Evolutionary conservation across 2,329 filamentous ascomycete species (phyloP), one percentile per base, ranked within the genome.

Genomic region (Penicillium sp.): DNA sequence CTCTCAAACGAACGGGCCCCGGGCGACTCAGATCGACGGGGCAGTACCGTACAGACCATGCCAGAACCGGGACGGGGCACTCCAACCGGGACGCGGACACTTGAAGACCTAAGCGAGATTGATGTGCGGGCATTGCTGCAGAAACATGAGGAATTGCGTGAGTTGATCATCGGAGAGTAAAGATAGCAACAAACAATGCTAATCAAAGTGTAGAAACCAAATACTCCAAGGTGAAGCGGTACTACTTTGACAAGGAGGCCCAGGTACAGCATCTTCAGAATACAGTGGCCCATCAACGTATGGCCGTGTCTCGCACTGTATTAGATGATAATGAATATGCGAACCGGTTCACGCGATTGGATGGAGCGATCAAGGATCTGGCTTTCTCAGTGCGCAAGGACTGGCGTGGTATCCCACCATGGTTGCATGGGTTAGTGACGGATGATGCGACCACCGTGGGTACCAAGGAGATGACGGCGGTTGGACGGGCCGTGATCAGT

Each of bases 401-500:
- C 73, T 99, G 95, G 95, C 88, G 87, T 65, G 83, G 83, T 37
- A 84, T 98, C 58, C 95, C 95, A 0, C 75, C 83, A 6, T 98
- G 93, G 92, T 83, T 99, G 49, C 85, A 88, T 58, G 85, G 84
- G 26, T 91, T 88, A 58, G 91, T 96, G 67, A 97, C 94, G 76
- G 84, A 90, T 56, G 93, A 96, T 71, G 94, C 93, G 0, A 84
- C 96, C 58, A 87, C 89, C 70, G 92, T 90, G 10, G 95, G 93
- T 64, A 96, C 93, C 74, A 93, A 97, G 76, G 95, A 99, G 78
- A 99, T 99, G 95, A 98, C 93, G 7, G 93, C 93, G 5, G 90
- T 96, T 26, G 95, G 95, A 17, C 88, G 94, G 58, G 93, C 94
- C 13, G 88, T 93, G 66, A 93, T 99, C 69, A 91, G 91, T 30